Evolutionary conservation across 495 filamentous ascomycete species (phyloP), one percentile per base, ranked within the genome.

Genomic region (Daldinia vernicosa): DNA sequence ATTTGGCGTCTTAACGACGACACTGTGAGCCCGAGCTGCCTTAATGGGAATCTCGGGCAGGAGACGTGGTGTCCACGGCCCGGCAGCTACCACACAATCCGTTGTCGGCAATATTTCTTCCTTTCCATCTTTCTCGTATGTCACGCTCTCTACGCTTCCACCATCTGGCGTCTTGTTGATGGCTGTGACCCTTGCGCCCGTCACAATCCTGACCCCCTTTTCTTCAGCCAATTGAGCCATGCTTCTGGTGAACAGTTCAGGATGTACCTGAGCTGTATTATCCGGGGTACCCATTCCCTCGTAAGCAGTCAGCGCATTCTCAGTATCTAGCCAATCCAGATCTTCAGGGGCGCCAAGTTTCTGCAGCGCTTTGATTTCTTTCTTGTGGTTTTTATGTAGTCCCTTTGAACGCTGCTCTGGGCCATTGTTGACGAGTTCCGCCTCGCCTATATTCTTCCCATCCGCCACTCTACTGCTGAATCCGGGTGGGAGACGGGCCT

Each of bases 191-290:
- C 65, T 58, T 3, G 84, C 84, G 3, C 91, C 91, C 27, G 89
- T 78, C 11, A 90, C 80, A 27, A 95, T 84, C 32, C 87, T 85
- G 17, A 84, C 90, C 11, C 93, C 93, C 63, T 85, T 86, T 60
- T 94, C 91, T 63, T 89, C 83, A 7, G 93, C 92, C 15, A 97
- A 82, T 51, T 86, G 84, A 3, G 91, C 90, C 82, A 97, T 94
- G 1, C 88, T 87, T 1, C 88, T 92, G 3, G 93, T 95, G 70
- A 97, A 97, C 14, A 89, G 86, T 73, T 91, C 92, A 4, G 93
- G 93, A 77, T 97, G 93, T 4, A 97, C 93, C 77, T 97, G 93
- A 7, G 93, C 93, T 2, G 93, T 96, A 45, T 82, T 76, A 12
- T 79, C 76, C 15, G 78, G 76, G 4, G 70, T 74, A n/a, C 91